Evolutionary conservation across 257 asterid species (phyloP).

Genomic region (Lithospermum erythrorhizon): DNA sequence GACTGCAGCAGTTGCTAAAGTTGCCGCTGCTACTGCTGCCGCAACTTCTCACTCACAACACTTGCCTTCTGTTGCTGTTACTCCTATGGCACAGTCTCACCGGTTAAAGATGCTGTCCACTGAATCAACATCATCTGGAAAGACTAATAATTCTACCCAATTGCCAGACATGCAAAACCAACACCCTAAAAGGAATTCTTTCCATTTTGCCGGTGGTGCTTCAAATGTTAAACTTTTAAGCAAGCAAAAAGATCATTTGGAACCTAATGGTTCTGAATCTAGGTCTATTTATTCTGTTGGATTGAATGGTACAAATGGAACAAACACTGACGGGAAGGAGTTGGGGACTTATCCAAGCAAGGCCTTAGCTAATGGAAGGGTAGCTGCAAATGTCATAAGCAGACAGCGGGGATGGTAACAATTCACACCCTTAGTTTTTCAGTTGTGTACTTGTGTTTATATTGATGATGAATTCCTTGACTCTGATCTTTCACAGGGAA

Average conservation of each 20-base stretch:
- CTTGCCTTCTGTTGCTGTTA: slow-evolving; percentile 75
- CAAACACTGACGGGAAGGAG: slow-evolving; percentile 26
- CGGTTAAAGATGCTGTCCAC: slow-evolving; percentile 38
- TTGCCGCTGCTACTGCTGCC: slow-evolving; percentile 76
- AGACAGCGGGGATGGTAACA: slow-evolving; percentile 51
- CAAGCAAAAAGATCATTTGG: slow-evolving; percentile 46
- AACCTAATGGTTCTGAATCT: slow-evolving; percentile 30
- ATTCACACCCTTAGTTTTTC: background rate
- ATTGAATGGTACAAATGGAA: slow-evolving; percentile 31
- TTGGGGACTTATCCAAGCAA: slow-evolving; percentile 28
- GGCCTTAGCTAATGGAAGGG: slow-evolving; percentile 36
- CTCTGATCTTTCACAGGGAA: slow-evolving; percentile 29
- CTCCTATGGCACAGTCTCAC: slow-evolving; percentile 87
- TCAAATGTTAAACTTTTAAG: slow-evolving; percentile 50
- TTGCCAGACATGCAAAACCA: slow-evolving; percentile 26
- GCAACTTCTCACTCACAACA: slow-evolving; percentile 43
- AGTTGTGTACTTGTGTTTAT: background rate
- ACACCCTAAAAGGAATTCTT: slow-evolving; percentile 28
- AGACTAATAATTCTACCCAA: slow-evolving; percentile 25
- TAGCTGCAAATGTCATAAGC: slow-evolving; percentile 30
- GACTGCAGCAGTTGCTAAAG: slow-evolving; percentile 81
- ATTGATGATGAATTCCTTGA: background rate
- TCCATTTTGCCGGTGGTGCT: slow-evolving; percentile 32
- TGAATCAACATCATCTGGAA: slow-evolving; percentile 31
- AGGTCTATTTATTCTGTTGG: slow-evolving; percentile 24